Evolutionary conservation across 176 grass and related monocot genomes (phyloP), one percentile per base, ranked within the genome.

Genomic region (Canna indica): DNA sequence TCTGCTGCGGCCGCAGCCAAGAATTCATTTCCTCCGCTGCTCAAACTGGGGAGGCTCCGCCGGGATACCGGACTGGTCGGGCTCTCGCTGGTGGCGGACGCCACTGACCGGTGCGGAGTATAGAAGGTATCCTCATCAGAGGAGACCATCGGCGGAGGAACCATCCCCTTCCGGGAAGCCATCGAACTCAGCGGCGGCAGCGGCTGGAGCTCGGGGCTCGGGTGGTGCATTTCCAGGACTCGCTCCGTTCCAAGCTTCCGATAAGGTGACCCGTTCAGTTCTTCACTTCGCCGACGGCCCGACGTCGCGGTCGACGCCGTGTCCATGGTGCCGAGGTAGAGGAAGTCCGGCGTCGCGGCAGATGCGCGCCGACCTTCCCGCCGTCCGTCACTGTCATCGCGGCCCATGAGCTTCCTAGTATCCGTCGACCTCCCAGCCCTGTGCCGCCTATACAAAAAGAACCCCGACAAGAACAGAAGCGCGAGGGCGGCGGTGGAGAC

Each of bases 71-170:
- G 94, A 60, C 89, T 93, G 60, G 77, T 87, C 61, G 85, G 81
- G 59, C 85, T 88, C 73, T 80, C 85, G 39, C 85, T 88, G 75
- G 73, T 88, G 64, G 73, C 60, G 67, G 76, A 17, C 20, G 77
- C 74, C 22, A 87, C 84, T 8, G 52, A 86, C 58, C 79, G 83
- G 45, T 64, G 76, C 34, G 92, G 92, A 36, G 89, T 96, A 69
- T 91, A 96, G 68, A 91, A 96, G 15, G 85, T 86, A 15, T 96
- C 88, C 46, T 96, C 91, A 63, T 96, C 91, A 1, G 88, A 91
- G 26, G 88, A 96, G 11, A 32, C 71, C 32, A 26, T 41, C 71
- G 35, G 34, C 34, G 53, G 52, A 59, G 24, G 70, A 15, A 6
- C 4, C 70, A n/a, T n/a, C 2, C 12, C 24, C 24, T 15, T 56